Conservation (phyloP, 306 rosid genomes). For the Vigna nakashimae region DNA sequence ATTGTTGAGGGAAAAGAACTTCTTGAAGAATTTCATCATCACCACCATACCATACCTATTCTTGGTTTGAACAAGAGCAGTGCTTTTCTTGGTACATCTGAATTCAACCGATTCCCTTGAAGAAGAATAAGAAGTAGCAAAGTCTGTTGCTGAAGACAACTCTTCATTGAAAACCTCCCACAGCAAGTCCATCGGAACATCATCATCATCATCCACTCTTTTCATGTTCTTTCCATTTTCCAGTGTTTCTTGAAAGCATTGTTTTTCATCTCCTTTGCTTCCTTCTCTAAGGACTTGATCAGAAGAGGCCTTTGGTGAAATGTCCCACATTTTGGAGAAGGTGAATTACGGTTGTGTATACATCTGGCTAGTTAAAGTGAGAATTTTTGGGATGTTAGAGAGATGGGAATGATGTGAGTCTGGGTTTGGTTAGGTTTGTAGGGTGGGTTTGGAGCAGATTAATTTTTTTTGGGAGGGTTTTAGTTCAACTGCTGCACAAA, state of each 20-base stretch:
- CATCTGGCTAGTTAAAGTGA: conserved; percentile 36
- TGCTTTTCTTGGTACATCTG: conserved; percentile 31
- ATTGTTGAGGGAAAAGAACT: conserved; percentile 49
- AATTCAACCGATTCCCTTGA: conserved; percentile 39
- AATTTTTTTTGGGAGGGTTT: conserved; percentile 31
- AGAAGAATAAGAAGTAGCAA: conserved; percentile 10
- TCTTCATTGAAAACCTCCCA: conserved; percentile 75
- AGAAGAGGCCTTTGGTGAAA: conserved; percentile 46
- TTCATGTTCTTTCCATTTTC: conserved; percentile 18
- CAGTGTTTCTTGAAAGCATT: conserved; percentile 8
- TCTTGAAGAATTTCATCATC: conserved; percentile 60
- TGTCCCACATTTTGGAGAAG: conserved; percentile 49
- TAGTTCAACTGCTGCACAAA: conserved; percentile 59
- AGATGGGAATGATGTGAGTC: conserved; percentile 20
- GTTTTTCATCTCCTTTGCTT: conserved; percentile 23
- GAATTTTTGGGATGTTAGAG: conserved; percentile 13
- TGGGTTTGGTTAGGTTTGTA: conserved; percentile 46
- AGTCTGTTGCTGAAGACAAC: conserved; percentile 28
- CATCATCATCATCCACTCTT: conserved; percentile 37
- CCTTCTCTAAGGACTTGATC: conserved; percentile 24
- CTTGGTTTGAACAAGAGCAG: conserved; percentile 43
- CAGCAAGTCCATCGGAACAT: conserved; percentile 62
- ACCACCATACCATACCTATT: conserved; percentile 51
- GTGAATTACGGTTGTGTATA: conserved; percentile 51
- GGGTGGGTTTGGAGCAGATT: conserved; percentile 34